These are phyloP conservation scores for Vairimorpha apis DNA, from an alignment of 371 early-diverging fungal species.

Conservation along the genomic window DNA sequence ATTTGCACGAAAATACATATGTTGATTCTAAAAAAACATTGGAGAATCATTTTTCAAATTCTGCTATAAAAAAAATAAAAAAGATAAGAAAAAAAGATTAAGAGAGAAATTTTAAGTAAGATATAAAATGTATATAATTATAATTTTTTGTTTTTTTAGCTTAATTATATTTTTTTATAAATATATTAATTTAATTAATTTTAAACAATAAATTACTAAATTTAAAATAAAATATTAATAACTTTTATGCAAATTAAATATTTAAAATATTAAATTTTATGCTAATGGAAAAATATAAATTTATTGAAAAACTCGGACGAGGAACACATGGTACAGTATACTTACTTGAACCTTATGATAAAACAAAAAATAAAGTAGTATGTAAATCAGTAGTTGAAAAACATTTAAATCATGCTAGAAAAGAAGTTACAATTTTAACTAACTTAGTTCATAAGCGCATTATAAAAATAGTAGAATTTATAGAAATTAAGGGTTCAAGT, in stretches of 20 bases:
- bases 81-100: too few species aligned
- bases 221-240: background rate
- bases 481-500: slow-evolving; percentile 65
- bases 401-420: slow-evolving; percentile 62
- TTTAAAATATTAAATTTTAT: background rate
- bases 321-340: slow-evolving; percentile 60
- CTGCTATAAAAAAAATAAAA: background rate
- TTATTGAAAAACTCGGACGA: slow-evolving; percentile 56
- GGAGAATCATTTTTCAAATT: background rate
- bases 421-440: slow-evolving; percentile 78
- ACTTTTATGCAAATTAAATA: background rate
- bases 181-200: too few species aligned
- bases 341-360: slow-evolving; percentile 34
- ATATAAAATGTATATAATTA: too few species aligned
- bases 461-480: slow-evolving; percentile 71
- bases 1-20: background rate
- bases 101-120: too few species aligned
- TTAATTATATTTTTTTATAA: too few species aligned
- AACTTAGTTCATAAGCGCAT: slow-evolving; percentile 81
- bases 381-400: slow-evolving; percentile 51
- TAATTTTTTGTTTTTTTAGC: too few species aligned
- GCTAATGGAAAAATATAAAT: slow-evolving; percentile 52
- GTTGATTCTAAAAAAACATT: background rate
- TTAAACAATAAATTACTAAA: too few species aligned
- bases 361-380: slow-evolving; percentile 26